Percentiles rank a stretch among this genome's conserved stretches.
These are phyloP conservation scores for Poa annua DNA, from an alignment of 176 grass and related monocot species.

Conservation along the genomic window DNA sequence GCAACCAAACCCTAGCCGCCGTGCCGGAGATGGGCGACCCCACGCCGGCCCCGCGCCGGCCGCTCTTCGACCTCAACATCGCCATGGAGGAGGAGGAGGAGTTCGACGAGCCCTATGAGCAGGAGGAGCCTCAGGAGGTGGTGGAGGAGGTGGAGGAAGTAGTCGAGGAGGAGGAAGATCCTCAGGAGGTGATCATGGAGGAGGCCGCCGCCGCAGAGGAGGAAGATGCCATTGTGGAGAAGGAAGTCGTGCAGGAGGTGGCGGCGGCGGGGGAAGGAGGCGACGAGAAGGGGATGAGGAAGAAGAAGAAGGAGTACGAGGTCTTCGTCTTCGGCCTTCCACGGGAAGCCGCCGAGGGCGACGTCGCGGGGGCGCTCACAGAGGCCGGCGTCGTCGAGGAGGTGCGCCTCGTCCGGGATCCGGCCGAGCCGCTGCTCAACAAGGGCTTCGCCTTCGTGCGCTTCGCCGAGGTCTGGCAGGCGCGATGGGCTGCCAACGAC, in stretches of 20 bases:
- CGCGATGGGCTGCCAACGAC: constrained; percentile 23
- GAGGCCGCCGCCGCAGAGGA: not conserved
- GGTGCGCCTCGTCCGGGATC: constrained; percentile 41
- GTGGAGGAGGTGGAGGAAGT: constrained; percentile 36
- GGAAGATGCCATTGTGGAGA: not conserved
- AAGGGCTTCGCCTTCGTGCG: constrained; percentile 46
- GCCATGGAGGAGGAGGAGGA: constrained; percentile 47
- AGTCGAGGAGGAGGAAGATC: not conserved
- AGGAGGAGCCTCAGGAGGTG: not conserved
- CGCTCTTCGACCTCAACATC: constrained; percentile 64
- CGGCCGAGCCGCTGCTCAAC: constrained; percentile 35
- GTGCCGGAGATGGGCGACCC: constrained; percentile 41
- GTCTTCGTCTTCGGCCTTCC: constrained; percentile 54
- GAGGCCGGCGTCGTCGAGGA: constrained; percentile 55
- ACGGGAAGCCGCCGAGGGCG: constrained; percentile 42
- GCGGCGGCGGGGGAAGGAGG: not conserved
- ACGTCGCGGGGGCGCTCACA: constrained; percentile 44
- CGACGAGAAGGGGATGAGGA: not conserved
- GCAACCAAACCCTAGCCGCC: constrained; percentile 51
- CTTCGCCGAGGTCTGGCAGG: constrained; percentile 24
- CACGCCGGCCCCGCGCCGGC: constrained; percentile 18
- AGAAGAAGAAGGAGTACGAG: constrained; percentile 48
- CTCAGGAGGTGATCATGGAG: constrained; percentile 22
- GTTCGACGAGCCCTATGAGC: constrained; percentile 1
- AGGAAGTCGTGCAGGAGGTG: not conserved